Conservation (phyloP, 306 rosid species). For the Aeschynomene evenia region DNA sequence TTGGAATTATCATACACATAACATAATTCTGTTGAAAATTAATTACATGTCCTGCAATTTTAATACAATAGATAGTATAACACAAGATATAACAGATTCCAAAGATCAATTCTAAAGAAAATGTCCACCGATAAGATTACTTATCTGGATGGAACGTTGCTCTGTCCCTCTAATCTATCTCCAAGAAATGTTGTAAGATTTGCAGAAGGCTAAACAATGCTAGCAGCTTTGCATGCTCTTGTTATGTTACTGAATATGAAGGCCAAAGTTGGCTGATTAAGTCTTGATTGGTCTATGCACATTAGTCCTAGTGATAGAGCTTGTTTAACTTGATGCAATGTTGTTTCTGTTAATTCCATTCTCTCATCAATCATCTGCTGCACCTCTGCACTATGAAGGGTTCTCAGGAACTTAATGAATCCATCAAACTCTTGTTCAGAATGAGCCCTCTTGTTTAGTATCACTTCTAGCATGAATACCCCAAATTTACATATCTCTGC, state of each 20-base stretch:
- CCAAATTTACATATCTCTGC: slow-evolving; percentile 60
- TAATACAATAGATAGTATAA: neutral
- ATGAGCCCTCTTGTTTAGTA: slow-evolving; percentile 30
- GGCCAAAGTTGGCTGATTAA: slow-evolving; percentile 33
- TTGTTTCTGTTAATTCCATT: slow-evolving; percentile 41
- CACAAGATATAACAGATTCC: neutral
- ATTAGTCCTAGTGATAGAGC: slow-evolving; percentile 43
- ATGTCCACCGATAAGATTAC: neutral
- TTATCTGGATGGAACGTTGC: slow-evolving; percentile 27
- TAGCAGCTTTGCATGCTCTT: slow-evolving; percentile 41
- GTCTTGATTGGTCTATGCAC: slow-evolving; percentile 52
- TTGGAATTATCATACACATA: no score
- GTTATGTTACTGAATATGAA: slow-evolving; percentile 38
- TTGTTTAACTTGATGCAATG: slow-evolving; percentile 40
- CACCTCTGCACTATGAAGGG: slow-evolving; percentile 44
- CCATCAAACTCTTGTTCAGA: slow-evolving; percentile 45
- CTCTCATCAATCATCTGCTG: slow-evolving; percentile 45
- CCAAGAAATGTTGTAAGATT: slow-evolving; percentile 33
- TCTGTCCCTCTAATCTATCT: slow-evolving; percentile 39
- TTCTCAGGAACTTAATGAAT: slow-evolving; percentile 42
- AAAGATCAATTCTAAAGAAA: neutral
- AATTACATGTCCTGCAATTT: neutral
- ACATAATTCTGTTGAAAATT: no score
- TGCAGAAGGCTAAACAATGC: slow-evolving; percentile 29
- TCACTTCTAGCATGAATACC: slow-evolving; percentile 52